These are phyloP conservation scores for Dorcoceras hygrometricum DNA, from an alignment of 257 asterid genomes.

Conservation along the genomic window DNA sequence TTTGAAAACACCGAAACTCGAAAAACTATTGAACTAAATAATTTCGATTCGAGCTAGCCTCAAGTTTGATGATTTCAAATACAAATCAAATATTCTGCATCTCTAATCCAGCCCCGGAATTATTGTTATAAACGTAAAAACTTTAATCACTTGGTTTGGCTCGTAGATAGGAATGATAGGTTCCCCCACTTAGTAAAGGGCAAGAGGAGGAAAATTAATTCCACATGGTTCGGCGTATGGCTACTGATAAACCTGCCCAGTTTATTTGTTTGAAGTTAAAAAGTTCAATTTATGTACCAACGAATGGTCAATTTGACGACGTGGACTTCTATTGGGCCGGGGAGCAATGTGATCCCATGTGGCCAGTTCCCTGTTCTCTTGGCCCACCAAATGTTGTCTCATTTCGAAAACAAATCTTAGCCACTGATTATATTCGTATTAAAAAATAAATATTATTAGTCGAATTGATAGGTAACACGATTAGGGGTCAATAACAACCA, in stretches of 20 bases:
- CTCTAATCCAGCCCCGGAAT: background rate
- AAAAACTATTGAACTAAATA: too few relatives aligned
- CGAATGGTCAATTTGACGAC: slow-evolving; percentile 16
- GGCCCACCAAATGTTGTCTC: background rate
- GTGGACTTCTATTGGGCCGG: background rate
- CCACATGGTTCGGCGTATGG: slow-evolving; percentile 25
- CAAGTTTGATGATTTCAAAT: too few relatives aligned
- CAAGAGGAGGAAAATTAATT: background rate
- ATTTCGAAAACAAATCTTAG: background rate
- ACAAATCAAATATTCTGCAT: too few relatives aligned
- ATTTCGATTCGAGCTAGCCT: too few relatives aligned
- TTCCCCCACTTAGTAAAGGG: background rate
- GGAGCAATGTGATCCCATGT: background rate
- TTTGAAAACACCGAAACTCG: too few relatives aligned
- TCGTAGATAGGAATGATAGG: background rate
- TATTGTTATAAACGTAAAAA: background rate
- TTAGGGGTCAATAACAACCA: too few relatives aligned
- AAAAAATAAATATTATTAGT: too few relatives aligned
- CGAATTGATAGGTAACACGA: too few relatives aligned
- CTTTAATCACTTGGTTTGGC: background rate
- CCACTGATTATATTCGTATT: background rate
- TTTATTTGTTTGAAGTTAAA: background rate
- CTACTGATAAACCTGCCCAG: slow-evolving; percentile 6
- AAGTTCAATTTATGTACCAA: background rate
- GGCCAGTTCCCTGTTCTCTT: background rate